A percentile compares a stretch with the other conserved stretches of the same genome.
Conservation (phyloP, 129 eudicot species). For the Oenanthe sinensis region DNA sequence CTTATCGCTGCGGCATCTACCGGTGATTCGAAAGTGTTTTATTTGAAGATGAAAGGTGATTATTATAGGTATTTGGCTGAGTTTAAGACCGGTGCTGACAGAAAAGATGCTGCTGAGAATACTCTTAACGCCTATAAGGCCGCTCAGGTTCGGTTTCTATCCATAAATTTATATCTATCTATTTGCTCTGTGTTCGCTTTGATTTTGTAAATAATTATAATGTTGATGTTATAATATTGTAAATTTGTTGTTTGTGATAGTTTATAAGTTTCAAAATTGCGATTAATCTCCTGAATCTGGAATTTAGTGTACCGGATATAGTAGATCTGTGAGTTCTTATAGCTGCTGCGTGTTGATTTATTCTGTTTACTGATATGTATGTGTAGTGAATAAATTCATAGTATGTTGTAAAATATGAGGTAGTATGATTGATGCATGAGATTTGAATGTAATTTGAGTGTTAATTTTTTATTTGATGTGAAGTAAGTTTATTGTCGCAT, state of each 20-base stretch:
- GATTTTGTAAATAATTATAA: neutral
- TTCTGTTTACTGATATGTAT: neutral
- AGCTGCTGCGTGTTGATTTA: neutral
- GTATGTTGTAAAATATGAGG: neutral
- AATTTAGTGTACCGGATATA: neutral
- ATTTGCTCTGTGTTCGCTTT: neutral
- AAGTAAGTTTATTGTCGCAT: neutral
- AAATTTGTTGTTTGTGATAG: neutral
- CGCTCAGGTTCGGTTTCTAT: constrained; percentile 58
- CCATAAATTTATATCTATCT: neutral
- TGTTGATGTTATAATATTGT: neutral
- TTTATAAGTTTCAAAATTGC: neutral
- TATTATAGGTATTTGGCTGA: constrained; percentile 79
- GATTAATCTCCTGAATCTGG: neutral
- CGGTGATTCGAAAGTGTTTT: constrained; percentile 75
- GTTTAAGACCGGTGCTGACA: constrained; percentile 74
- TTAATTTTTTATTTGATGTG: neutral
- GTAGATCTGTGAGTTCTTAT: neutral
- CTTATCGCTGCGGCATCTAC: constrained; percentile 54
- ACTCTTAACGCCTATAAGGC: constrained; percentile 73
- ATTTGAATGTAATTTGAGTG: neutral
- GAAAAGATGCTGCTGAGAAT: constrained; percentile 84
- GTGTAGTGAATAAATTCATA: neutral
- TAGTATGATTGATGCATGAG: neutral
- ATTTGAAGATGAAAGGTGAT: constrained; percentile 86